Percentiles rank a stretch among this genome's conserved stretches.
phyloP scores from a whole-genome alignment of 306 rosid genomes.

The Lotus japonicus region DNA sequence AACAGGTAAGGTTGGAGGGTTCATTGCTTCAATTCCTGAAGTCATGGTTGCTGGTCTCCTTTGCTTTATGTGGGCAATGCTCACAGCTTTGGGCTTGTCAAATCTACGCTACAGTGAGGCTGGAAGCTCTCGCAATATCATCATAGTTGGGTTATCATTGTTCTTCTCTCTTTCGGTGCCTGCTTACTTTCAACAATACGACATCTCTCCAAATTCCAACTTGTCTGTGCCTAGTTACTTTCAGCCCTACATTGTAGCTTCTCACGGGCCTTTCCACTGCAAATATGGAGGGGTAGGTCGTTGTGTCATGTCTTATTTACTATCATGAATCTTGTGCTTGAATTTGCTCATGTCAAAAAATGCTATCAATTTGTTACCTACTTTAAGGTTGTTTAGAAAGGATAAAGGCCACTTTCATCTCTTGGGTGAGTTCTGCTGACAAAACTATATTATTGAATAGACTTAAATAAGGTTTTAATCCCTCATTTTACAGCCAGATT shows the following conservation, averaged over 20 bases:
- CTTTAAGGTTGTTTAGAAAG: background rate
- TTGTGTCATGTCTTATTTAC: background rate
- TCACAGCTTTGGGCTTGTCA: conserved; percentile 88
- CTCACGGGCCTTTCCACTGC: conserved; percentile 86
- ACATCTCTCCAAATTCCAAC: conserved; percentile 74
- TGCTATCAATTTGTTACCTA: background rate
- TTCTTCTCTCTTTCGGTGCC: conserved; percentile 93
- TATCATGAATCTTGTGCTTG: conserved; percentile 11
- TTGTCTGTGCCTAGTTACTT: conserved; percentile 64
- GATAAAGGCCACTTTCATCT: conserved; percentile 6
- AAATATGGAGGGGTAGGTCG: conserved; percentile 81
- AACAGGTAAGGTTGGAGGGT: conserved; percentile 96
- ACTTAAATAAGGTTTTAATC: no score
- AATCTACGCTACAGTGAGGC: conserved; percentile 99
- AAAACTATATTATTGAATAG: background rate
- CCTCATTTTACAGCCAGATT: no score
- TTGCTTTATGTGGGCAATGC: conserved; percentile 99
- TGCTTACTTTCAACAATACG: conserved; percentile 95
- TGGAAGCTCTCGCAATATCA: conserved; percentile 96
- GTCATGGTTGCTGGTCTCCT: conserved; percentile 99
- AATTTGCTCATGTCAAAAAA: background rate
- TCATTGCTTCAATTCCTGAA: conserved; percentile 90
- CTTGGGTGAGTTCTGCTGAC: background rate
- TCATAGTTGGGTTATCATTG: conserved; percentile 89
- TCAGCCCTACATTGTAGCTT: conserved; percentile 87